Evolutionary conservation across 495 filamentous ascomycete genomes (phyloP), one percentile per base, ranked within the genome.

Genomic region (Trypethelium eluteriae): DNA sequence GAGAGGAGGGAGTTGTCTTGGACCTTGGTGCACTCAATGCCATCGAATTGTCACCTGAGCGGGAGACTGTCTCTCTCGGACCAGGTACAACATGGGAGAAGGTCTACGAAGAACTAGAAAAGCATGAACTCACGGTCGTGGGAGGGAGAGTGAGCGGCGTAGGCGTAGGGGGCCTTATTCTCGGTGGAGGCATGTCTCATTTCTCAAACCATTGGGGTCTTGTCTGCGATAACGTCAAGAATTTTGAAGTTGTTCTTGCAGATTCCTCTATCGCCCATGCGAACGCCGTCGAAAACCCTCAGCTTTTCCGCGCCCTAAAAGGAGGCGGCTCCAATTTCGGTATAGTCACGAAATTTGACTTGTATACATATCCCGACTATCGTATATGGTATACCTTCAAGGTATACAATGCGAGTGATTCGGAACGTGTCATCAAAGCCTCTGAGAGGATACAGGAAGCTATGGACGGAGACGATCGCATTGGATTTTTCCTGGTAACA

Each of bases 91-190:
- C 10, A 16, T 70, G 68, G 68, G 41, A 39, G 18, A 77, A 79
- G 4, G 79, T 86, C 38, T 83, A 83, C 38, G 39, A 56, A 11
- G 69, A 71, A n/a, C 77, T 86, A 1, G 81, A 83, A 32, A 73
- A 77, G 12, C 71, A 78, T 1, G 74, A 75, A 44, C 77, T 82
- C 47, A 76, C 77, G 3, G 81, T 79, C n/a, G 70, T 79, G n/a
- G 84, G 84, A 16, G 83, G 81, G 1, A 77, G 83, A 34, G 82
- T 79, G 16, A 53, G 73, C 1, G 63, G 63, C 3, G 75, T 83
- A 46, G 79, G 80, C n/a, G 79, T 79, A 10, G 76, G 69, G 3
- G 79, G 77, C 11, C 71, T 80, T 1, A 67, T 69, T 0, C 66
- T 77, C 16, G 79, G 80, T 49, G 81, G 64, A 11, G 64, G 64